Conservation (phyloP, 176 grass and related monocot genomes). For the Hsuehochloa calcarea region DNA sequence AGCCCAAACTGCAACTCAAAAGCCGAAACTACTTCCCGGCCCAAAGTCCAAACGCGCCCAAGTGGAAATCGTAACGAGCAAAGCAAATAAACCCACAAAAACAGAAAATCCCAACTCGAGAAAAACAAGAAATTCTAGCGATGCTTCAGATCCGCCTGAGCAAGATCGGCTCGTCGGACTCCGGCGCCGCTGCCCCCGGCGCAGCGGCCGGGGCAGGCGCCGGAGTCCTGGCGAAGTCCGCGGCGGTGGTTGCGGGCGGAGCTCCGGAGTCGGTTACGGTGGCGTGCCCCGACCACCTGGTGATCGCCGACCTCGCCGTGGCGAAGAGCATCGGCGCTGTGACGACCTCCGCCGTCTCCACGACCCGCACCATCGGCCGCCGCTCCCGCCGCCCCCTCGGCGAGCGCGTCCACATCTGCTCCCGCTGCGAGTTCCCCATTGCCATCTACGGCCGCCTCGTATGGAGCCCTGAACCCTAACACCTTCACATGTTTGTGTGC, state of each 20-base stretch:
- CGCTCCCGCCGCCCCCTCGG: slow-evolving; percentile 78
- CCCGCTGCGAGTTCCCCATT: slow-evolving; percentile 77
- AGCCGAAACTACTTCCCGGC: neutral
- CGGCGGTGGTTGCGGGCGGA: slow-evolving; percentile 23
- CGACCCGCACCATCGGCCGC: slow-evolving; percentile 59
- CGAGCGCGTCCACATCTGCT: slow-evolving; percentile 86
- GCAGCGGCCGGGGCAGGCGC: slow-evolving; percentile 21
- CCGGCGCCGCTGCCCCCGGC: slow-evolving; percentile 34
- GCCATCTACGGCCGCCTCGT: slow-evolving; percentile 88
- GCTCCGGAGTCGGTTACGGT: slow-evolving; percentile 63
- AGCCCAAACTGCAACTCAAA: neutral
- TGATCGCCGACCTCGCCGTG: slow-evolving; percentile 76
- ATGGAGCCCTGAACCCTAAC: slow-evolving; percentile 29
- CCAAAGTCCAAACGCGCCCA: slow-evolving; percentile 19
- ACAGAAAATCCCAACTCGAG: neutral
- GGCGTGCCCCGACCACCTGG: slow-evolving; percentile 80
- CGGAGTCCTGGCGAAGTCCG: slow-evolving; percentile 27
- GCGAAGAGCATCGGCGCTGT: slow-evolving; percentile 79
- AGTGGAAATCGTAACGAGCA: neutral
- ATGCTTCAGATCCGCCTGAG: slow-evolving; percentile 91
- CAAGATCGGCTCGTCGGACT: slow-evolving; percentile 60
- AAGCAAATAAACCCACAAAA: slow-evolving; percentile 17
- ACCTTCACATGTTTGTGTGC: neutral
- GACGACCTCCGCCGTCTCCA: slow-evolving; percentile 56
- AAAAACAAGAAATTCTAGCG: slow-evolving; percentile 31